These are phyloP conservation scores for Oemleria cerasiformis DNA, from an alignment of 306 rosid species.

Conservation along the genomic window DNA sequence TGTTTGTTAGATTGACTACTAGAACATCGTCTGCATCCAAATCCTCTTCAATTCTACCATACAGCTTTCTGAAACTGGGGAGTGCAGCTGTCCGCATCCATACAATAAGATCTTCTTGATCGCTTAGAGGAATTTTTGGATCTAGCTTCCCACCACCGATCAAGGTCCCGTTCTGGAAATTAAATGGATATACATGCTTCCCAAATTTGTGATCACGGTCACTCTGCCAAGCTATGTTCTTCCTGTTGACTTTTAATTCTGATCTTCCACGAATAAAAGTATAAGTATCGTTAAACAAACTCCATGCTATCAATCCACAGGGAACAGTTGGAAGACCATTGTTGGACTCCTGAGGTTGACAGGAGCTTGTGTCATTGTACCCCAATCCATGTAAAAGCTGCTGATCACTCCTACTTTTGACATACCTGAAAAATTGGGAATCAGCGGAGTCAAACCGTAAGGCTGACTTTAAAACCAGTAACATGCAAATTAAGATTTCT, in stretches of 20 bases:
- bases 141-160: conserved; percentile 80
- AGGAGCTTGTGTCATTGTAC: conserved; percentile 60
- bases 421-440: conserved; percentile 62
- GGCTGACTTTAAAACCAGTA: conserved; percentile 12
- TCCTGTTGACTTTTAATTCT: conserved; percentile 67
- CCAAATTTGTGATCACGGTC: conserved; percentile 88
- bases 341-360: conserved; percentile 62
- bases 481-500: background rate
- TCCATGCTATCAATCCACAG: conserved; percentile 96
- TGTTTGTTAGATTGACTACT: conserved; percentile 59
- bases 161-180: conserved; percentile 91
- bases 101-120: conserved; percentile 95
- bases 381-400: conserved; percentile 80
- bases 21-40: conserved; percentile 78
- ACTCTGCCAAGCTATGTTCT: conserved; percentile 93
- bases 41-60: conserved; percentile 90
- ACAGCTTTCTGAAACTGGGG: conserved; percentile 86
- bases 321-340: conserved; percentile 72
- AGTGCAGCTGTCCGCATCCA: conserved; percentile 99
- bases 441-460: background rate
- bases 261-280: conserved; percentile 60
- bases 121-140: conserved; percentile 68
- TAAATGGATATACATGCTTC: conserved; percentile 80
- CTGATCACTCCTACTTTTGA: conserved; percentile 76
- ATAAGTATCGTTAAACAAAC: conserved; percentile 87